phyloP scores from a whole-genome alignment of 1,284 basidiomycete genomes.

The Heterobasidion parviporum region DNA sequence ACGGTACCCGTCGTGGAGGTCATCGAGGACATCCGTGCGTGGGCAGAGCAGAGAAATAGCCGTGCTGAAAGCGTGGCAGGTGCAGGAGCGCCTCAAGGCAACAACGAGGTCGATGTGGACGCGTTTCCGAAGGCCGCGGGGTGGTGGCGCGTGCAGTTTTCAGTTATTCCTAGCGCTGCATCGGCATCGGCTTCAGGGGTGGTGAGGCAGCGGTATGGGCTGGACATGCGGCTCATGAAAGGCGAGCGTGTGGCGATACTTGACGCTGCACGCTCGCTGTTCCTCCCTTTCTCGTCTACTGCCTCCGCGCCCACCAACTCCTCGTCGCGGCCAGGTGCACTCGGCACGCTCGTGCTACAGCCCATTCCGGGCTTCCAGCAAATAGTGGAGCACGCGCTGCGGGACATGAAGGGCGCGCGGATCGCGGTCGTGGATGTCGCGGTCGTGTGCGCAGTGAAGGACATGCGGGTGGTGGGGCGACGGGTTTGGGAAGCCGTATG shows the following conservation, averaged over 20 bases:
- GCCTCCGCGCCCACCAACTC: neutral
- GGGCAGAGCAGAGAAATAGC: conserved; percentile 18
- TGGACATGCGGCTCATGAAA: conserved; percentile 72
- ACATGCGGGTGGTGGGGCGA: conserved; percentile 36
- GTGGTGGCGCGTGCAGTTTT: conserved; percentile 62
- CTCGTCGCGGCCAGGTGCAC: neutral
- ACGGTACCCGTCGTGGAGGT: conserved; percentile 68
- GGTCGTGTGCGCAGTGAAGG: conserved; percentile 45
- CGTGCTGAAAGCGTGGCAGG: conserved; percentile 37
- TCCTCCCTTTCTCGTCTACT: conserved; percentile 20
- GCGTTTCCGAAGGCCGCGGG: conserved; percentile 69
- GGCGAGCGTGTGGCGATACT: conserved; percentile 56
- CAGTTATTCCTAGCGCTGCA: too few species aligned
- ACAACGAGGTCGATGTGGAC: conserved; percentile 61
- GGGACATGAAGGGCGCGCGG: conserved; percentile 28
- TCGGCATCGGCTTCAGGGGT: neutral
- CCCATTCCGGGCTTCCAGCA: conserved; percentile 48
- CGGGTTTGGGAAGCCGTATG: conserved; percentile 28
- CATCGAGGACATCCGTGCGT: conserved; percentile 49
- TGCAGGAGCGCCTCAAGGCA: conserved; percentile 61
- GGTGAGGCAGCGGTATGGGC: conserved; percentile 44
- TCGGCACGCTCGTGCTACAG: conserved; percentile 32
- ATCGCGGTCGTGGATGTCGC: conserved; percentile 55
- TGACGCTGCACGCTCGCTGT: conserved; percentile 59
- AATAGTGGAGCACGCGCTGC: conserved; percentile 22